phyloP scores from a whole-genome alignment of 2,329 filamentous ascomycete species.

The Arthroderma uncinatum region DNA sequence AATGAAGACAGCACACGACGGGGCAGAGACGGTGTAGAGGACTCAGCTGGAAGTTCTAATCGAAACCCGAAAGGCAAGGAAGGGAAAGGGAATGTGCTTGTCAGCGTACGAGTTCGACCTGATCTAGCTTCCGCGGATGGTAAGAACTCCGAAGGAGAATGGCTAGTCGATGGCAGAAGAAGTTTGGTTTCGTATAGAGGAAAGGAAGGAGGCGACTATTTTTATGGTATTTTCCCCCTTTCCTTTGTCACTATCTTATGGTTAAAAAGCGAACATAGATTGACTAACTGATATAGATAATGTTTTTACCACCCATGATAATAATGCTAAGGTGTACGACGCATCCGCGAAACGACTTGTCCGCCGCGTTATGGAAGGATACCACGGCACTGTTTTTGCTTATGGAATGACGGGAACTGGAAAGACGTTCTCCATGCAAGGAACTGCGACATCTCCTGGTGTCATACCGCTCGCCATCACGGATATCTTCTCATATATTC shows the following conservation, averaged over 20 bases:
- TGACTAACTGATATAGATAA: conserved; percentile 54
- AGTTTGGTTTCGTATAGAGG: conserved; percentile 74
- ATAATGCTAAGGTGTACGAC: conserved; percentile 92
- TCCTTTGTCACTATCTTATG: neutral
- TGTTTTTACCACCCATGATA: conserved; percentile 86
- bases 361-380: conserved; percentile 95
- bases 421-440: conserved; percentile 99
- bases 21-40: conserved; percentile 22
- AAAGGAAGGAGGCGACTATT: conserved; percentile 83
- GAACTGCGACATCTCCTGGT: conserved; percentile 85
- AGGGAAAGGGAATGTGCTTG: conserved; percentile 84
- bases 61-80: conserved; percentile 44
- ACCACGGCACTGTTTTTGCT: conserved; percentile 94
- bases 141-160: conserved; percentile 62
- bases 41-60: conserved; percentile 21
- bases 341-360: conserved; percentile 87
- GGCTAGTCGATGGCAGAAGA: conserved; percentile 78
- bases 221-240: conserved; percentile 54
- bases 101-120: conserved; percentile 87
- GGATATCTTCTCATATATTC: conserved; percentile 97
- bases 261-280: neutral
- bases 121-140: conserved; percentile 57
- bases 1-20: conserved; percentile 44
- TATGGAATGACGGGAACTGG: conserved; percentile 99
- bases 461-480: conserved; percentile 96